Evolutionary conservation across 257 asterid species (phyloP).

Genomic region (Fraxinus americana): DNA sequence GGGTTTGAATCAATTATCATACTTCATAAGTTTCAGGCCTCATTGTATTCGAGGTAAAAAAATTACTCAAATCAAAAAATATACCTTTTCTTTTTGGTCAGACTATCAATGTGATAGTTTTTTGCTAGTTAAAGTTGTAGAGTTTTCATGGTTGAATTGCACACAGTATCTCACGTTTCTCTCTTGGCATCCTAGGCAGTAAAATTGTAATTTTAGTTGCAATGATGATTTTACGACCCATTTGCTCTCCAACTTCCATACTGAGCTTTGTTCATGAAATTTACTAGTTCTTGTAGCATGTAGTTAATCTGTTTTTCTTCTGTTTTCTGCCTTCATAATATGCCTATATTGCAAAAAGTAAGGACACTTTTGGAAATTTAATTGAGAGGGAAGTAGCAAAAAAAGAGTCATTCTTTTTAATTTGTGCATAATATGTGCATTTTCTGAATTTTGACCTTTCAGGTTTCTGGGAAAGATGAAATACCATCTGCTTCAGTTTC

Average conservation of each 20-base stretch:
- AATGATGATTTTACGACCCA: background rate
- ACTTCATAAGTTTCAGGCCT: background rate
- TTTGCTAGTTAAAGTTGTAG: background rate
- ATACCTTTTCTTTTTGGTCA: background rate
- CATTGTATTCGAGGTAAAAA: background rate
- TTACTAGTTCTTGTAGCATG: background rate
- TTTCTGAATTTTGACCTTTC: background rate
- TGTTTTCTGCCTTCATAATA: background rate
- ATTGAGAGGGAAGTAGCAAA: background rate
- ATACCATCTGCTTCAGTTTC: constrained; percentile 36
- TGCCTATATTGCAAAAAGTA: background rate
- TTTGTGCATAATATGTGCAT: background rate
- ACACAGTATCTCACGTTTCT: background rate
- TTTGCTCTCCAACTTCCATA: background rate
- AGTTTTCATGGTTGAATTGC: background rate
- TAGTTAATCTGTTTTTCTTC: background rate
- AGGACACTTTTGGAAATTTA: background rate
- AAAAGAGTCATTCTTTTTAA: background rate
- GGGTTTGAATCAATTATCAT: background rate
- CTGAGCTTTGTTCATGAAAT: background rate
- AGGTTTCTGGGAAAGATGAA: constrained; percentile 54
- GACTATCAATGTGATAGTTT: background rate
- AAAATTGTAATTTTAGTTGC: background rate
- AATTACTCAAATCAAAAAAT: background rate
- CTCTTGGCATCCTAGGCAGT: background rate